Conservation (phyloP, 306 rosid genomes). For the Cucumis sativus region Cucumber_9930_V3 NC_026656.2:3968501-3969000, state of each 20-base stretch:
- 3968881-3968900: too few species aligned
- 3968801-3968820: too few species aligned
- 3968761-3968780: background rate
- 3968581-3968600: background rate
- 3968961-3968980: too few species aligned
- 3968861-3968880: too few species aligned
- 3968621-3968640: background rate
- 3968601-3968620: background rate
- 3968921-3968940: too few species aligned
- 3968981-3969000: too few species aligned
- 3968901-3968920: too few species aligned
- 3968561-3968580: background rate
- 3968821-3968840: background rate
- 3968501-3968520: background rate
- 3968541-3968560: background rate
- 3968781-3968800: too few species aligned
- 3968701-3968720: background rate
- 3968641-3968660: background rate
- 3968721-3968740: background rate
- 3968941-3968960: too few species aligned
- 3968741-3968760: background rate
- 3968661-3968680: background rate
- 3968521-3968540: background rate
- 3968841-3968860: background rate
- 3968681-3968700: background rate